Percentiles rank a stretch among this genome's conserved stretches.
Evolutionary conservation across 371 early-diverging fungal species (phyloP).

Genomic region (Umbelopsis sp.): DNA sequence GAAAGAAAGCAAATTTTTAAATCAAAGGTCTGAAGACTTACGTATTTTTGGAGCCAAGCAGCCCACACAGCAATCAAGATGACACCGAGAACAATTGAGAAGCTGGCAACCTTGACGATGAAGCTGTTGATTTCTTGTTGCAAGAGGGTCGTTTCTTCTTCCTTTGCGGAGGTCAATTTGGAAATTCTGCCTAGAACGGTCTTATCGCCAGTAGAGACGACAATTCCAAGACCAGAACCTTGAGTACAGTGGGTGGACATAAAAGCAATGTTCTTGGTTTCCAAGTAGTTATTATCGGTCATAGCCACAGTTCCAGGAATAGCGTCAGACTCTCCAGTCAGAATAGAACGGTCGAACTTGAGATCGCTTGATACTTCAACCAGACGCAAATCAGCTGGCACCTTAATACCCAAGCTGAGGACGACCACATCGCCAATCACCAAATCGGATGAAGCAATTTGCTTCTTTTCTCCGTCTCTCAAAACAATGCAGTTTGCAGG

Average conservation of each 20-base stretch:
- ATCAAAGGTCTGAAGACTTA: not conserved
- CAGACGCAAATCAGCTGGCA: slow-evolving; percentile 65
- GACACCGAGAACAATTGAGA: slow-evolving; percentile 46
- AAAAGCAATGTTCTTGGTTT: slow-evolving; percentile 62
- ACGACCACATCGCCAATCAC: slow-evolving; percentile 54
- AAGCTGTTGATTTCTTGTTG: slow-evolving; percentile 66
- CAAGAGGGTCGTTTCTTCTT: slow-evolving; percentile 48
- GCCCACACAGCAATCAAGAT: slow-evolving; percentile 15
- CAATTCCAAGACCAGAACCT: slow-evolving; percentile 58
- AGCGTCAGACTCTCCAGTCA: slow-evolving; percentile 63
- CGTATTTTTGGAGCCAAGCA: slow-evolving; percentile 24
- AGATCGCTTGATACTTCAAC: slow-evolving; percentile 47
- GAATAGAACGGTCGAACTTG: slow-evolving; percentile 58
- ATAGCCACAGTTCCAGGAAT: slow-evolving; percentile 38
- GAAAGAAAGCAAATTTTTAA: too few relatives aligned
- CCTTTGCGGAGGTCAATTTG: slow-evolving; percentile 42
- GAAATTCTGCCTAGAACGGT: slow-evolving; percentile 69
- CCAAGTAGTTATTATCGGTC: slow-evolving; percentile 53
- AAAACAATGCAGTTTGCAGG: slow-evolving; percentile 53
- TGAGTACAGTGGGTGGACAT: slow-evolving; percentile 56
- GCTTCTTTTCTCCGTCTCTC: slow-evolving; percentile 53
- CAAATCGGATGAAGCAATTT: slow-evolving; percentile 40
- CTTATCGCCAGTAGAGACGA: slow-evolving; percentile 47
- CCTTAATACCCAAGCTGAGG: slow-evolving; percentile 55
- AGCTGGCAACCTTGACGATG: slow-evolving; percentile 54